Percentiles rank a stretch among this genome's conserved stretches.
These are phyloP conservation scores for Diaporthe sp. DNA, from an alignment of 2,329 filamentous ascomycete species.

Conservation along the genomic window DNA sequence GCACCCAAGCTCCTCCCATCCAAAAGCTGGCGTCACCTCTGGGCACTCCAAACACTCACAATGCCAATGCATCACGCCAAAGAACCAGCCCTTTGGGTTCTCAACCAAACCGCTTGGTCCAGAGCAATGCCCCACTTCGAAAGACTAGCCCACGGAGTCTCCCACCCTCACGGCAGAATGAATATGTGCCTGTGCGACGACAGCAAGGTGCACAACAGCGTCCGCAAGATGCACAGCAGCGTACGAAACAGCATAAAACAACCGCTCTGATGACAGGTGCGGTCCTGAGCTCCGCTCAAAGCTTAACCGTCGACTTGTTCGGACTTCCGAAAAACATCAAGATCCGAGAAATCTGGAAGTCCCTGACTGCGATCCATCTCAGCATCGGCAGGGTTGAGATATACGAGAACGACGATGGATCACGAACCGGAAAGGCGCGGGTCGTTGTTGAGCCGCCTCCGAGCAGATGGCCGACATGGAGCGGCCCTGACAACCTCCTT, in stretches of 20 bases:
- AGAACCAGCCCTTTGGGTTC: neutral
- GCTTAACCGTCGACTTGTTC: slow-evolving; percentile 50
- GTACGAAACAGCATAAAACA: neutral
- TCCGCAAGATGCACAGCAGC: neutral
- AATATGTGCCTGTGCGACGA: neutral
- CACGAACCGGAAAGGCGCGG: slow-evolving; percentile 56
- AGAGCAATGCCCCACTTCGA: neutral
- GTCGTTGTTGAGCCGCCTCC: slow-evolving; percentile 73
- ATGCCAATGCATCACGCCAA: neutral
- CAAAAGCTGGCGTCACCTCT: neutral
- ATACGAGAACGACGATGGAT: slow-evolving; percentile 57
- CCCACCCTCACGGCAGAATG: neutral
- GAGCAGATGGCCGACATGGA: slow-evolving; percentile 35
- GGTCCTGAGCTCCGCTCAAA: slow-evolving; percentile 39
- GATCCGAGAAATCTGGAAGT: slow-evolving; percentile 62
- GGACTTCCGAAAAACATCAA: slow-evolving; percentile 54
- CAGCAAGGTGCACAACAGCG: neutral
- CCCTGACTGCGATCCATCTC: slow-evolving; percentile 64
- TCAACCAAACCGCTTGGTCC: neutral
- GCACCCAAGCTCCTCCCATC: neutral
- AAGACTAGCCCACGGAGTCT: neutral
- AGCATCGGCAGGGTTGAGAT: slow-evolving; percentile 70
- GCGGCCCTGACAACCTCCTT: neutral
- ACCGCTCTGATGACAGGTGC: neutral
- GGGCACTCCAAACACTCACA: neutral